phyloP scores from a whole-genome alignment of 192 early-diverging fungal genomes.

The Coemansia guatemalensis region DNA sequence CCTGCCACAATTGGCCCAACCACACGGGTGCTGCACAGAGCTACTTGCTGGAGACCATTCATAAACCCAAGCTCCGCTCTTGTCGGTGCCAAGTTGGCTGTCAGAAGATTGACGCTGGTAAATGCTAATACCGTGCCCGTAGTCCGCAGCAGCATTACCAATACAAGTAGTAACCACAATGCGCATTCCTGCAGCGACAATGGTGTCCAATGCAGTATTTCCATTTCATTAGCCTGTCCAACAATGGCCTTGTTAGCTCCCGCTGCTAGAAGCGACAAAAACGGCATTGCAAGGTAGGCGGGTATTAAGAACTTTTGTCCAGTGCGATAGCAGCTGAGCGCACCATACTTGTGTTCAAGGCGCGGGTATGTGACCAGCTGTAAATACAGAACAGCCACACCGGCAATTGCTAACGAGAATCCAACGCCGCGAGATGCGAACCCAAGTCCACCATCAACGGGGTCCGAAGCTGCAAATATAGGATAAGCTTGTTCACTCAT shows the following conservation, averaged over 20 bases:
- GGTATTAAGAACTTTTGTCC: slow-evolving; percentile 17
- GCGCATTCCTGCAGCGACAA: neutral
- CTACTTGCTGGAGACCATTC: slow-evolving; percentile 42
- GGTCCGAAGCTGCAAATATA: slow-evolving; percentile 45
- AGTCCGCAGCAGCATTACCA: neutral
- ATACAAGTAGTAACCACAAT: neutral
- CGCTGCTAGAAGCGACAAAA: slow-evolving; percentile 13
- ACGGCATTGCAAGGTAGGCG: slow-evolving; percentile 1
- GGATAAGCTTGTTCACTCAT: slow-evolving; percentile 42
- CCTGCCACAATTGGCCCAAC: slow-evolving; percentile 31
- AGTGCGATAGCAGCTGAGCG: slow-evolving; percentile 36
- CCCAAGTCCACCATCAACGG: slow-evolving; percentile 55
- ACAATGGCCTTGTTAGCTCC: neutral
- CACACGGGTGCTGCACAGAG: slow-evolving; percentile 17
- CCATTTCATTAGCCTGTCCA: neutral
- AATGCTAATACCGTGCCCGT: neutral
- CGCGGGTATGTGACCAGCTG: slow-evolving; percentile 56
- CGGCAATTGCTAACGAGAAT: slow-evolving; percentile 42
- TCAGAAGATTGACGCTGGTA: slow-evolving; percentile 20
- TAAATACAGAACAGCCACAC: slow-evolving; percentile 44
- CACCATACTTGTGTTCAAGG: slow-evolving; percentile 46
- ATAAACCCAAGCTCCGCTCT: slow-evolving; percentile 32
- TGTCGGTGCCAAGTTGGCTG: slow-evolving; percentile 35
- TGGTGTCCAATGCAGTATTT: neutral
- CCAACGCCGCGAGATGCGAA: slow-evolving; percentile 54